phyloP scores from a whole-genome alignment of 768 basidiomycete species.

The Suillus alpinus region DNA sequence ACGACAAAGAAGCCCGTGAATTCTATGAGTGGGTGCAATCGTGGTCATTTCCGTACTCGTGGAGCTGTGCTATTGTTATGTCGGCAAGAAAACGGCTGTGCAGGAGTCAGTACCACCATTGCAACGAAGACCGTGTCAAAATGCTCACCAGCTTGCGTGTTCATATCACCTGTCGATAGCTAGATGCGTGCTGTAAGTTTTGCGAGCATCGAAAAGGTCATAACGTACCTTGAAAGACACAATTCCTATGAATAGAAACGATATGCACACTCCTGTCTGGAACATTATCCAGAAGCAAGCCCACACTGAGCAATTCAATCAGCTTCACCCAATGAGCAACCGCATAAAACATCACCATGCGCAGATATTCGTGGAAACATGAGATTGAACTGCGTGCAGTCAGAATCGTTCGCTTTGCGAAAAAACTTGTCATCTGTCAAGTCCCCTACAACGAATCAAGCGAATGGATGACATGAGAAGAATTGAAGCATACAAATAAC shows the following conservation, averaged over 20 bases:
- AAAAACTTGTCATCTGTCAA: conserved; percentile 93
- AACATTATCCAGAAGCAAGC: conserved; percentile 83
- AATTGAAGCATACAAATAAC: conserved; percentile 66
- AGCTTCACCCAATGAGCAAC: background rate
- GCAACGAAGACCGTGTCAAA: conserved; percentile 1
- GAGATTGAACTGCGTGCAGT: conserved; percentile 84
- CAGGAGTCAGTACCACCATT: conserved; percentile 8
- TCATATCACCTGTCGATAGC: conserved; percentile 44
- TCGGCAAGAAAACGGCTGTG: conserved; percentile 62
- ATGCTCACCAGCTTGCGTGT: conserved; percentile 63
- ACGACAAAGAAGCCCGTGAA: conserved; percentile 3
- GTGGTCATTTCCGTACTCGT: background rate
- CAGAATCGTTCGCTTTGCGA: conserved; percentile 91
- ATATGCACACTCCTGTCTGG: conserved; percentile 68
- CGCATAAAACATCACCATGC: conserved; percentile 52
- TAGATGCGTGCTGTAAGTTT: conserved; percentile 16
- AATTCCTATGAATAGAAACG: conserved; percentile 79
- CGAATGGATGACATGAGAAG: background rate
- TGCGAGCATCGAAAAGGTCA: background rate
- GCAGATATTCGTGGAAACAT: conserved; percentile 68
- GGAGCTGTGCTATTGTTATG: conserved; percentile 31
- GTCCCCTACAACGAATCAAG: conserved; percentile 60
- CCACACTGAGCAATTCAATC: conserved; percentile 57
- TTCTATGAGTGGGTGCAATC: conserved; percentile 1
- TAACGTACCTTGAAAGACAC: conserved; percentile 71